These are phyloP conservation scores for Tympanopsis confertula DNA, from an alignment of 2,329 filamentous ascomycete species.

Conservation along the genomic window DNA sequence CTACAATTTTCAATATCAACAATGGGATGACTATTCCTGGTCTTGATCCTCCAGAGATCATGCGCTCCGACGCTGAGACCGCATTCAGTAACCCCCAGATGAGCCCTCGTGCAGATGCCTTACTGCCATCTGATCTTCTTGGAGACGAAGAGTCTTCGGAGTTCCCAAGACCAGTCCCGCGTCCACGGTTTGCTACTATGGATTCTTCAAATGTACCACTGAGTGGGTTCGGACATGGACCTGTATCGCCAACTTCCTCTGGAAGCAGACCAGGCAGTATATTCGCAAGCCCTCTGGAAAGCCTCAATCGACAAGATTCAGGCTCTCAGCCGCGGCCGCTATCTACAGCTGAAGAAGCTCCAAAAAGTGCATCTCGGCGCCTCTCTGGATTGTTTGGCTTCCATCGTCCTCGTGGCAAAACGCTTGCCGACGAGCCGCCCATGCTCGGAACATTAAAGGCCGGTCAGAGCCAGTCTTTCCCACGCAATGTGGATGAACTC, in stretches of 20 bases:
- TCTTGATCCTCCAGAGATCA: conserved; percentile 23
- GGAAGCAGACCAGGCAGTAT: conserved; percentile 26
- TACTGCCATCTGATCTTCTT: conserved; percentile 49
- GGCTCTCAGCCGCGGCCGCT: conserved; percentile 11
- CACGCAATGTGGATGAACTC: conserved; percentile 37
- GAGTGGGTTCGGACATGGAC: conserved; percentile 17
- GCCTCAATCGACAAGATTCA: conserved; percentile 16
- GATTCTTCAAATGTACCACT: conserved; percentile 8
- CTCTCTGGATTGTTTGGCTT: conserved; percentile 45
- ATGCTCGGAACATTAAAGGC: conserved; percentile 43
- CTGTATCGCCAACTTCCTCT: conserved; percentile 29
- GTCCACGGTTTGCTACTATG: conserved; percentile 15
- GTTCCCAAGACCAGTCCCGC: conserved; percentile 14
- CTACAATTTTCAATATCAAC: conserved; percentile 48
- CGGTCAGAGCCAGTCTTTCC: conserved; percentile 52
- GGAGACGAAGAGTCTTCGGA: conserved; percentile 36
- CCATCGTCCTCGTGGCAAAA: conserved; percentile 49
- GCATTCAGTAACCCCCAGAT: conserved; percentile 46
- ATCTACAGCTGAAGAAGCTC: conserved; percentile 22
- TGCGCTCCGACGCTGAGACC: conserved; percentile 38
- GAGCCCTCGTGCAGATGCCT: conserved; percentile 49
- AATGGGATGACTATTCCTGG: conserved; percentile 47
- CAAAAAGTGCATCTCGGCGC: conserved; percentile 33
- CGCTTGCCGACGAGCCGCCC: conserved; percentile 43
- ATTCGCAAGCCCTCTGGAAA: conserved; percentile 32